Evolutionary conservation across 345 rosid species (phyloP), one percentile per base, ranked within the genome.

Genomic region (Populus ilicifolia): DNA sequence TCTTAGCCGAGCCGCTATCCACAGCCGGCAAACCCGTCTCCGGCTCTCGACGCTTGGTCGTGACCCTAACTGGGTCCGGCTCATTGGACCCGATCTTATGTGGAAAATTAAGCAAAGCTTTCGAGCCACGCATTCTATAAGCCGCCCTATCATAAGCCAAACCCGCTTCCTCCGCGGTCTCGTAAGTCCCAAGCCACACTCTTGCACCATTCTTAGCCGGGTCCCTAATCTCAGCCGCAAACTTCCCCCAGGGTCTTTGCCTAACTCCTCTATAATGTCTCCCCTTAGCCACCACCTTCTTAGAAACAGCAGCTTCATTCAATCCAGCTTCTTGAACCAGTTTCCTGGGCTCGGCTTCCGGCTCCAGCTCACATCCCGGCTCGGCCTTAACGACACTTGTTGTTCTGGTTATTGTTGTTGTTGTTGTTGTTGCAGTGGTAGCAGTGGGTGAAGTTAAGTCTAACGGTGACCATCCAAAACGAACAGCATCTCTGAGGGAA

Each of bases 401-500:
- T 12, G 9, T 6, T 7, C 3, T 11, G 10, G 69, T 35, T 1
- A 10, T 66, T 0, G 41, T 5, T 0, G 71, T 23, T 0, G 48
- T 66, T 0, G 41, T 5, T 0, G 71, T 23, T 0, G 48, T 7
- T 0, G 39, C 2, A 2, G 63, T 1, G 25, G 63, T 1, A 23
- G 63, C 2, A 10, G 81, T 2, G 2, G 74, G 27, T 18, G 80
- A 5, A 17, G 71, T n/a, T 14, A 72, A 50, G 77, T 72, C 85
- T 7, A 63, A 38, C 35, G 80, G 90, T 9, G 89, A 80, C 92
- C 92, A 87, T 44, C 90, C 89, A 63, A 79, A 84, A 80, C 17
- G 81, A 39, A 87, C 79, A 80, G 92, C 92, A 39, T 89, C 87
- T 27, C 81, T 76, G 72, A 87, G 90, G 77, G 84, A 77, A 78